Base-by-base conservation (phyloP, 2,329 filamentous ascomycete species). In the Apiospora marii region DNA sequence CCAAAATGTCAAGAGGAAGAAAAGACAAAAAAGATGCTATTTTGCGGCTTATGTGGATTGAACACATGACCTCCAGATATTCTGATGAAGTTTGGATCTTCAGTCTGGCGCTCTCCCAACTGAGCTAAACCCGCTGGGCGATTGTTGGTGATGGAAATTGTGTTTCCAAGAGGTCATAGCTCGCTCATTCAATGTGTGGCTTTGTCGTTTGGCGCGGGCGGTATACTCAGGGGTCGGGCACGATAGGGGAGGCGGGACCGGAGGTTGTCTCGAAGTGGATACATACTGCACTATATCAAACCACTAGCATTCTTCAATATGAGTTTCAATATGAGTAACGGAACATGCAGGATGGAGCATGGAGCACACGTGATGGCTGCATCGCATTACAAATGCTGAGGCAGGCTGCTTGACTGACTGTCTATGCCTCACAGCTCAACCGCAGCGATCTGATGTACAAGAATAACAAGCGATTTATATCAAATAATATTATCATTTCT, bases 61-160 rank as follows among this genome's bases (percentile, higher is more conserved):
- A 64, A 64, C 58, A 51, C 49, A 51, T 51, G 49, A 51, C 49
- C 49, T 51, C 49, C 49, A 51, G 49, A 51, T 51, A 24, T 24
- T 12, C n/a, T 51, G 49, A 27, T 64, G 58, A 64, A 64, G 58
- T 64, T 64, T 41, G 53, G 19, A 61, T 61, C 58, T 64, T 64
- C 58, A 64, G 58, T 64, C 58, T 64, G 58, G 58, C 58, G 58
- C 58, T 64, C 58, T 64, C 58, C 58, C 58, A 64, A 64, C 58
- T 64, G 58, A 64, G 58, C 58, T 64, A 64, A 64, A 64, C 41
- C 58, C 58, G 58, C 58, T 64, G 58, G 58, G 58, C 6, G 37
- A 34, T 10, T n/a, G 30, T 41, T 64, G 34, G 58, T 64, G 58
- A 64, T 4, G 19, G n/a, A n/a, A 64, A 6, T 4, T 10, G 3